Evolutionary conservation across 306 rosid species (phyloP).

Genomic region (Abrus precatorius): DNA sequence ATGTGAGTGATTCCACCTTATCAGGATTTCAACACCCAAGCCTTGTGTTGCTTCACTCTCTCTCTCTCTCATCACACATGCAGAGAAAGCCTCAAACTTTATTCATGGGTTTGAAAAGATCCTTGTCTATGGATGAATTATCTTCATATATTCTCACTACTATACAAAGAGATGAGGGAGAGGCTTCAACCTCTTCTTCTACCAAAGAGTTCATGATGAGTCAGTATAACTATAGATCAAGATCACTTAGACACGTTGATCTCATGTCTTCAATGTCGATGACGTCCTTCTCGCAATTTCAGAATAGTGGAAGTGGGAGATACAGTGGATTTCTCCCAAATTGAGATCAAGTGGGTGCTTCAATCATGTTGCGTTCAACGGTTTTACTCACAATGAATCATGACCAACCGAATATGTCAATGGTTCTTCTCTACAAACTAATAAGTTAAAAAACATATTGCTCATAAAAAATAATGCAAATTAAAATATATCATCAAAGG

Average conservation of each 20-base stretch:
- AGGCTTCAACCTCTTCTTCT: constrained; percentile 24
- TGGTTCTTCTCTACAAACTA: background rate
- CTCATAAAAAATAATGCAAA: background rate
- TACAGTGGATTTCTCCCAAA: constrained; percentile 44
- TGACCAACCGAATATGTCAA: background rate
- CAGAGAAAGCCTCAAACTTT: constrained; percentile 19
- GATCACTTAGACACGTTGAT: constrained; percentile 50
- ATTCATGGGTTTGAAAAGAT: constrained; percentile 53
- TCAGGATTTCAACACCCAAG: background rate
- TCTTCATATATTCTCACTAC: constrained; percentile 34
- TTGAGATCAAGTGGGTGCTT: constrained; percentile 3
- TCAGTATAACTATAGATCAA: constrained; percentile 22
- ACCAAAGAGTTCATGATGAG: background rate
- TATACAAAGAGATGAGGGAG: constrained; percentile 42
- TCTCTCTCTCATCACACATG: constrained; percentile 9
- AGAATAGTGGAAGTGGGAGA: constrained; percentile 28
- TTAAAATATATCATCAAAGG: background rate
- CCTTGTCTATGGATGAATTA: constrained; percentile 57
- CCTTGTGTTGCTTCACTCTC: constrained; percentile 40
- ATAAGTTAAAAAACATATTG: background rate
- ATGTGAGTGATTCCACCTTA: background rate
- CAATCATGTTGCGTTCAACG: background rate
- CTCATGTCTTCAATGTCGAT: constrained; percentile 47
- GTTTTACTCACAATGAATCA: background rate
- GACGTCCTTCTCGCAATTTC: constrained; percentile 55